Base-by-base conservation (phyloP, 2,329 filamentous ascomycete species). In the Phoma sp. region DNA sequence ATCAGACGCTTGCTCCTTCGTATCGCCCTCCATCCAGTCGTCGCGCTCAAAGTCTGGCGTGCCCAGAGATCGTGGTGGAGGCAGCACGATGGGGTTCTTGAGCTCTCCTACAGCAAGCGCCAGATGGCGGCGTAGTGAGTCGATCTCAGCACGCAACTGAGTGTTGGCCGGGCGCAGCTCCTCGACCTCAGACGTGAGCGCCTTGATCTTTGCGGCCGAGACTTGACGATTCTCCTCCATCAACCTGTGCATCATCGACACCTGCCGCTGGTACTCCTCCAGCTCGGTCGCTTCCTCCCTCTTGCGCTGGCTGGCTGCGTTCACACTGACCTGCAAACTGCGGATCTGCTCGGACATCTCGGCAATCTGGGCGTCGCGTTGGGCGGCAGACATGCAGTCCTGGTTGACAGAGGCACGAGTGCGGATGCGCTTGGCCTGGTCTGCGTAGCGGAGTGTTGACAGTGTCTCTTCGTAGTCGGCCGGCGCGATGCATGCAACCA, bases 281-380 rank as follows among this genome's bases (percentile, higher is more conserved):
- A 99, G 80, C 64, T 88, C 89, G 73, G 95, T 91, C 60, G 92
- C 91, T 61, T 87, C 89, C 65, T 93, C 91, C 72, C 91, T 88
- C 76, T 95, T 91, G 46, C 83, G 85, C 64, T 82, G 85, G 33
- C 68, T 77, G 65, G 78, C 83, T 60, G 76, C 73, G 58, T 82
- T 87, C 59, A 88, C 83, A 45, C 81, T 91, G 58, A 96, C 83
- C 74, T 98, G 93, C 45, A 99, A 81, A 23, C 83, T 78, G 17
- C 92, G 91, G 63, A 99, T 99, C 62, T 96, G 95, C 69, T 96
- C 93, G 9, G 92, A 89, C 95, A 99, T 98, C 68, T 92, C 90
- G 1, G 86, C 82, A 67, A 99, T 96, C 76, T 98, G 92, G 4
- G 92, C 92, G 75, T 99, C 95, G 61, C 96, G 88, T 77, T 98